Evolutionary conservation across 805 yeast genomes (phyloP), one percentile per base, ranked within the genome.

Genomic region (Hyphopichia homilentoma): DNA sequence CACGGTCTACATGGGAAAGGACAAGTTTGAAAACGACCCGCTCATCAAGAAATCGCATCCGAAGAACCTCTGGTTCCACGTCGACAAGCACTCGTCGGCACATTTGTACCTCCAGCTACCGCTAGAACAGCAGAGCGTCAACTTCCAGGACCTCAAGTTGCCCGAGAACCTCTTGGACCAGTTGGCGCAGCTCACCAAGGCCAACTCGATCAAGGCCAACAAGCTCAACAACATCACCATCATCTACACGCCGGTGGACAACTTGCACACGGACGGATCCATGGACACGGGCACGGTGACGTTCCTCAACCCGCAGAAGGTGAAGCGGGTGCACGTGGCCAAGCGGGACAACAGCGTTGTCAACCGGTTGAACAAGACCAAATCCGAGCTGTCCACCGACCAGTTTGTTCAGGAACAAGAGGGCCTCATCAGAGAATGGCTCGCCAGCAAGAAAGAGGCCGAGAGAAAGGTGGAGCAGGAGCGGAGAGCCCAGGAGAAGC

Each of bases 231-330:
- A 79, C 44, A 65, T 83, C 37, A 75, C 81, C 2, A 72, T 84
- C 6, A 72, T 84, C 25, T 77, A 77, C 45, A 84, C 95, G 0
- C 87, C 89, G 1, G 84, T 85, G 70, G 67, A 71, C 16, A 84
- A 84, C 48, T 61, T 84, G 34, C 66, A 72, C 25, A 81, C 81
- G 43, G 76, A 76, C 32, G 81, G 80, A 9, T 73, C 74, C 19
- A 84, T 83, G 93, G 86, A 75, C 29, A 75, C 74, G 4, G 94
- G 94, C 4, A 85, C 86, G 30, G 94, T 84, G 5, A 75, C 84
- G 1, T 84, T 83, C 55, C 73, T 79, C 36, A 77, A 80, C 37
- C 69, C 66, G 2, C 75, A 71, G 39, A 57, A 61, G 32, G 78
- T 81, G 16, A 72, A 64, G 39, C 70, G 75, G 40, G 56, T 75